These are phyloP conservation scores for Tuber microsphaerosporum DNA, from an alignment of 495 filamentous ascomycete species.

Conservation along the genomic window DNA sequence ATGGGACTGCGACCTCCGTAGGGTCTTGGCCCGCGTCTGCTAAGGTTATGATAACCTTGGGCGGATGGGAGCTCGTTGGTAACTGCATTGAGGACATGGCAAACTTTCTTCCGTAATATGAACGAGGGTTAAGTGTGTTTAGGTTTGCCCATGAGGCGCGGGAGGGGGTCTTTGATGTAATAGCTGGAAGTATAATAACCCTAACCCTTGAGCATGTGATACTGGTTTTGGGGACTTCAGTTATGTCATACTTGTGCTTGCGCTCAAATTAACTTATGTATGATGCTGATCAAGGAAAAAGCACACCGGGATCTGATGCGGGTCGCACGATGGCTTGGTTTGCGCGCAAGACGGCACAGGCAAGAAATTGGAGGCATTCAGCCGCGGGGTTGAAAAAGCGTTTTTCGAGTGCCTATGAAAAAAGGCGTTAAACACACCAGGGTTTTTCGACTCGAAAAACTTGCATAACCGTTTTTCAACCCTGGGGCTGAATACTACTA, in stretches of 20 bases:
- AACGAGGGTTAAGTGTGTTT: background rate
- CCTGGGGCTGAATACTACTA: no score
- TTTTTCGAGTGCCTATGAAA: no score
- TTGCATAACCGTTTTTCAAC: no score
- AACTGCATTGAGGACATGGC: background rate
- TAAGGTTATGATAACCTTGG: conserved; percentile 21
- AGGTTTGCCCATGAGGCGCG: background rate
- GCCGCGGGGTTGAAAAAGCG: no score
- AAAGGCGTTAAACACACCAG: no score
- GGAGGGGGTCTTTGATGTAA: background rate
- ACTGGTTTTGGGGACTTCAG: background rate
- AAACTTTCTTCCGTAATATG: background rate
- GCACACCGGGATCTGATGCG: no score
- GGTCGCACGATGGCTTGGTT: no score
- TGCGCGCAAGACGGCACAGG: background rate
- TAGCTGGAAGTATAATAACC: background rate
- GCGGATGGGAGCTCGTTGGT: conserved; percentile 1
- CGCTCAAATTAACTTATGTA: no score
- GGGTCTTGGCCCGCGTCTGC: conserved; percentile 33
- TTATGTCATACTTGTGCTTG: no score
- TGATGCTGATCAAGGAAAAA: no score
- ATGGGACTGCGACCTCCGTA: conserved; percentile 23
- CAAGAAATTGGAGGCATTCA: background rate
- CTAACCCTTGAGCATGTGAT: background rate
- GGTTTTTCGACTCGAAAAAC: no score